Evolutionary conservation across 768 basidiomycete genomes (phyloP).

Genomic region (Mycena vulgaris): DNA sequence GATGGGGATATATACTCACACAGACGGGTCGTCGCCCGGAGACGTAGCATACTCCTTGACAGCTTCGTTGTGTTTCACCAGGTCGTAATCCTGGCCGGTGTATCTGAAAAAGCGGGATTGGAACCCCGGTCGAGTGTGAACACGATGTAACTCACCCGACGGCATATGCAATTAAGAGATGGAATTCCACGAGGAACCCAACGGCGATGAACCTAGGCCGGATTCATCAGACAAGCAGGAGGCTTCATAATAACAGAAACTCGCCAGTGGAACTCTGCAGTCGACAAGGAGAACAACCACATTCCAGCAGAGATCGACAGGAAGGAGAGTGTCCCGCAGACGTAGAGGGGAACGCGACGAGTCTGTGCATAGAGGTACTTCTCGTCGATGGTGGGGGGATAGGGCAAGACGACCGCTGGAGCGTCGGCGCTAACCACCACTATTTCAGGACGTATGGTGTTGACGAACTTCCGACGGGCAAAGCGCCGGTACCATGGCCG

Average conservation of each 20-base stretch:
- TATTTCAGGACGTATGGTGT: not conserved
- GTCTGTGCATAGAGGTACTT: constrained; percentile 43
- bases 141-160: constrained; percentile 33
- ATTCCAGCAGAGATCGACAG: constrained; percentile 45
- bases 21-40: constrained; percentile 40
- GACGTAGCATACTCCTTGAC: constrained; percentile 39
- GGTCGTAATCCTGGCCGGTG: constrained; percentile 45
- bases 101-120: constrained; percentile 25
- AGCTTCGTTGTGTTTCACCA: constrained; percentile 39
- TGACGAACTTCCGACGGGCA: not conserved
- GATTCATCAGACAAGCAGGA: not conserved
- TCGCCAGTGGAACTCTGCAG: constrained; percentile 44
- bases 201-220: constrained; percentile 43
- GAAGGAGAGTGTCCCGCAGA: constrained; percentile 46
- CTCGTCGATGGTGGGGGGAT: constrained; percentile 43
- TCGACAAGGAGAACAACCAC: constrained; percentile 47
- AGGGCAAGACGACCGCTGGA: constrained; percentile 41
- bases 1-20: constrained; percentile 6
- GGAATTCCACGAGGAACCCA: constrained; percentile 44
- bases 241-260: constrained; percentile 2
- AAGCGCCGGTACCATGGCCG: constrained; percentile 10
- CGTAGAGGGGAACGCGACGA: constrained; percentile 43
- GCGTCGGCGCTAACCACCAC: constrained; percentile 39
- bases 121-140: not conserved
- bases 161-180: constrained; percentile 42